These are phyloP conservation scores for Bryoglossum gracile DNA, from an alignment of 495 filamentous ascomycete genomes.

Conservation along the genomic window DNA sequence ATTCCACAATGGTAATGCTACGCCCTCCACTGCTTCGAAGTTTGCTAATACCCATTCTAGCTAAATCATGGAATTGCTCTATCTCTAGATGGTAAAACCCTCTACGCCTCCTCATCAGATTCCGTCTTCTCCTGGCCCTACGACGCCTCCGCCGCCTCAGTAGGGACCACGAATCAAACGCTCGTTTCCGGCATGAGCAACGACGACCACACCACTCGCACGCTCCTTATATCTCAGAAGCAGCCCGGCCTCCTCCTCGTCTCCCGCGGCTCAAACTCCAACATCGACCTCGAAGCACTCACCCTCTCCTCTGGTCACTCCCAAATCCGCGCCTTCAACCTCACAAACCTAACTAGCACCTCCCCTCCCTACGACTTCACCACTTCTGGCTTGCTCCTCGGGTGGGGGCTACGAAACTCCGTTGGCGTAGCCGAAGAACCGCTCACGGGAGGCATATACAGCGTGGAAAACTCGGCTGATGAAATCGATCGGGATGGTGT, in stretches of 20 bases:
- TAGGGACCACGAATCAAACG: conserved; percentile 33
- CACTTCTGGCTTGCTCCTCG: conserved; percentile 49
- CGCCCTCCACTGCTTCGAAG: conserved; percentile 11
- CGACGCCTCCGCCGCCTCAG: conserved; percentile 37
- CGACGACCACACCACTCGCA: conserved; percentile 55
- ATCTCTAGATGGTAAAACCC: conserved; percentile 49
- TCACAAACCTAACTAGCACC: conserved; percentile 28
- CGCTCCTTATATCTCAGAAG: conserved; percentile 48
- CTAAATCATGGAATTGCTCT: conserved; percentile 64
- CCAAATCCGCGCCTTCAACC: conserved; percentile 60
- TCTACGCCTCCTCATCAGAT: conserved; percentile 55
- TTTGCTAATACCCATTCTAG: conserved; percentile 22
- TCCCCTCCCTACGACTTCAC: conserved; percentile 33
- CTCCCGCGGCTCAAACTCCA: conserved; percentile 53
- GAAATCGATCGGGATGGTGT: conserved; percentile 45
- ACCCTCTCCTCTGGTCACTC: conserved; percentile 45
- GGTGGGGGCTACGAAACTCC: conserved; percentile 67
- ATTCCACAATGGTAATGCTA: conserved; percentile 33
- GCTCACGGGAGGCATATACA: conserved; percentile 48
- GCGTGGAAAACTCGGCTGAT: conserved; percentile 68
- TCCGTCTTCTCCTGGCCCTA: conserved; percentile 57
- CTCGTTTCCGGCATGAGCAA: conserved; percentile 54
- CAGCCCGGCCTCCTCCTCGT: conserved; percentile 44
- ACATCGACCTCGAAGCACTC: conserved; percentile 48
- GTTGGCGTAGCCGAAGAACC: conserved; percentile 60